Conservation (phyloP, 768 basidiomycete genomes). For the Serendipita sp. region DNA sequence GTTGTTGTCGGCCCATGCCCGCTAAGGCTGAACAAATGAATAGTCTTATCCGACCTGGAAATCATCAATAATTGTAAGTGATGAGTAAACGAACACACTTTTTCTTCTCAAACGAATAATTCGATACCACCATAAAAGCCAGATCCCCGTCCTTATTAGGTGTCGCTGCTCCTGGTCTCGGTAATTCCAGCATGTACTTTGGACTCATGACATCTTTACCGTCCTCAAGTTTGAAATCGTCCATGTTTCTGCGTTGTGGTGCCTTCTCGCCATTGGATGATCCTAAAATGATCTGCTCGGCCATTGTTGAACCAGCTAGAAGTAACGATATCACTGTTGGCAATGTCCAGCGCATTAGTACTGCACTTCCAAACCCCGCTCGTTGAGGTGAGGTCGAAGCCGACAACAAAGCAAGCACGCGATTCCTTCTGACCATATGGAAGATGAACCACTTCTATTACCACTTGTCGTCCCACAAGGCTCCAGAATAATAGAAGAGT, state of each 20-base stretch:
- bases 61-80: neutral
- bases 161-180: conserved; percentile 47
- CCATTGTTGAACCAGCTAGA: neutral
- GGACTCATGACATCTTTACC: conserved; percentile 50
- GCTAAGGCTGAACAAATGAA: neutral
- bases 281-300: neutral
- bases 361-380: neutral
- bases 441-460: neutral
- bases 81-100: conserved; percentile 34
- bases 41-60: conserved; percentile 43
- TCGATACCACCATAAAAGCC: conserved; percentile 45
- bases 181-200: conserved; percentile 49
- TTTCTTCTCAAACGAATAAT: conserved; percentile 56
- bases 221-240: conserved; percentile 42
- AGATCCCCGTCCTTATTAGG: conserved; percentile 55
- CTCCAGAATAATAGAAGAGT: neutral
- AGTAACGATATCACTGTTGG: too few relatives aligned
- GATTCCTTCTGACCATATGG: neutral
- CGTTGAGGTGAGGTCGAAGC: neutral
- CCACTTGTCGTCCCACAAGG: neutral
- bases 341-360: neutral
- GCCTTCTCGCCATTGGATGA: neutral
- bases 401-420: neutral
- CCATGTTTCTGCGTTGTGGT: neutral
- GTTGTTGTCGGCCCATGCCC: neutral